Evolutionary conservation across 257 asterid species (phyloP), one percentile per base, ranked within the genome.

Genomic region (Paulownia fortunei): DNA sequence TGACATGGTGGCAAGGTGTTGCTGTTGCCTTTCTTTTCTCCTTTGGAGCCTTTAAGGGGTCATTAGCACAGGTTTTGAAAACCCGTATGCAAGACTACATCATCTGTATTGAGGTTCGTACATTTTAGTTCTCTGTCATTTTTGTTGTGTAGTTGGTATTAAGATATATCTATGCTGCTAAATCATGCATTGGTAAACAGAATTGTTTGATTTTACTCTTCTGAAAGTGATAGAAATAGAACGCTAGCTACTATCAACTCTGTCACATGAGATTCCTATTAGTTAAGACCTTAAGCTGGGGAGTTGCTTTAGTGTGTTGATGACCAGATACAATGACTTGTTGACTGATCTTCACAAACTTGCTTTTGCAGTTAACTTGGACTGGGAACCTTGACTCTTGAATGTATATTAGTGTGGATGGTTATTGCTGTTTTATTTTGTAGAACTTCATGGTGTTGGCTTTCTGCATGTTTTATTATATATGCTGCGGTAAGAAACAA

Each of bases 1-100:
- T 93, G 83, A 95, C 99, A 30, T 95, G 99, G 99, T 95, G 98
- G 99, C 98, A 95, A 93, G 99, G 99, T 63, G 67, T 93, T 64
- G 94, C 89, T 42, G 94, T 95, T 82, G 98, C 99, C 16, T 95
- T 93, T 80, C 97, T 96, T 62, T 88, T 93, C 80, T 92, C 98
- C n/a, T 81, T 93, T 72, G 99, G 99, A 82, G 92, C 98, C 66
- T 87, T 96, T n/a, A 78, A 84, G 86, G 84, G 99, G 58, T 82
- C 93, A 21, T 79, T 96, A 83, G 98, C 94, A 0, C 88, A 85
- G 85, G 92, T 87, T 61, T 68, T 96, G 85, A 88, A 93, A 84
- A 81, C 96, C 67, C 90, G 97, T 55, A 90, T 95, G 78, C 98
- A 93, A 79, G 98, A 95, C 83, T 93, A 93, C 73, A 90, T 94